These are phyloP conservation scores for Lasiosphaeriaceae sp. DNA, from an alignment of 495 filamentous ascomycete genomes.

Conservation along the genomic window DNA sequence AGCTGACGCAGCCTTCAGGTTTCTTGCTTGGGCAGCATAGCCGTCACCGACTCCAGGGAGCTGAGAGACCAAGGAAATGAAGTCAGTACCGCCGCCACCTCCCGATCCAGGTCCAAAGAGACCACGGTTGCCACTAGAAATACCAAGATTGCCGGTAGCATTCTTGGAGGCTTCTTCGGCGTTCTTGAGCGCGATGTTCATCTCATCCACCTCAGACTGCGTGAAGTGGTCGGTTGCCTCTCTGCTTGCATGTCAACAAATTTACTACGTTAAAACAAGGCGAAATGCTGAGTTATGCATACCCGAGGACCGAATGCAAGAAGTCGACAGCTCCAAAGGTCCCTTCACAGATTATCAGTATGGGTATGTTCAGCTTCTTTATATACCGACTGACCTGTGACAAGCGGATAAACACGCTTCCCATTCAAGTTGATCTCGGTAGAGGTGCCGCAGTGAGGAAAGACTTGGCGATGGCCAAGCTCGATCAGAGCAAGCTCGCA, in stretches of 20 bases:
- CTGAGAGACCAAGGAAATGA: slow-evolving; percentile 70
- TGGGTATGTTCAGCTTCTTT: not conserved
- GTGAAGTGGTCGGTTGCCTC: slow-evolving; percentile 96
- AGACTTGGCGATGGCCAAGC: slow-evolving; percentile 76
- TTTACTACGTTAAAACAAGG: not conserved
- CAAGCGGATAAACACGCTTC: slow-evolving; percentile 75
- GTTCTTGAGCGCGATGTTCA: slow-evolving; percentile 68
- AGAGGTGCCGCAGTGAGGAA: slow-evolving; percentile 74
- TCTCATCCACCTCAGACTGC: slow-evolving; percentile 88
- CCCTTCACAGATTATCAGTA: slow-evolving; percentile 13
- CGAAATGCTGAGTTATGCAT: not conserved
- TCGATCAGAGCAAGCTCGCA: slow-evolving; percentile 83
- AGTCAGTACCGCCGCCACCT: slow-evolving; percentile 43
- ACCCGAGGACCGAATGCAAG: slow-evolving; percentile 88
- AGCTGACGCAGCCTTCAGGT: slow-evolving; percentile 69
- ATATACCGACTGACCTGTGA: slow-evolving; percentile 60
- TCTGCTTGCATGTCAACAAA: slow-evolving; percentile 3
- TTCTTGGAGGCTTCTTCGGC: slow-evolving; percentile 36
- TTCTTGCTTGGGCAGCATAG: slow-evolving; percentile 71
- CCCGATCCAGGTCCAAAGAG: slow-evolving; percentile 13
- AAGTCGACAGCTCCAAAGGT: slow-evolving; percentile 93
- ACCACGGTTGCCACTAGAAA: slow-evolving; percentile 17
- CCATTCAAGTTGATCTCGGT: slow-evolving; percentile 72
- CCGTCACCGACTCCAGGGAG: slow-evolving; percentile 70
- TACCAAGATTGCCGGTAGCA: not conserved